These are phyloP conservation scores for Ceratocystis diversiconidia DNA, from an alignment of 2,329 filamentous ascomycete genomes.

Conservation along the genomic window DNA sequence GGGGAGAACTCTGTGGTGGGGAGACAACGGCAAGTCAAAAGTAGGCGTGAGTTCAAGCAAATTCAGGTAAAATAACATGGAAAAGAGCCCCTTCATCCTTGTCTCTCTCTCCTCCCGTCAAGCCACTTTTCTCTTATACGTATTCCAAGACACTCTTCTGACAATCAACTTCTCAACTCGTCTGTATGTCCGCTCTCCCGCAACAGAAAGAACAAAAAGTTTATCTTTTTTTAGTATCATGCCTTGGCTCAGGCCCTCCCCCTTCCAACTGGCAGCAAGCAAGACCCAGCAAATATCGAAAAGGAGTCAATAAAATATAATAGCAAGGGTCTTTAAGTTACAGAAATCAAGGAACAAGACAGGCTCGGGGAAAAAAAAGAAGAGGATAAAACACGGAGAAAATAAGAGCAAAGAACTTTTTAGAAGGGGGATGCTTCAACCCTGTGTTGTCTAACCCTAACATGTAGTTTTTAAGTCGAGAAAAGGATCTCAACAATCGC, in stretches of 20 bases:
- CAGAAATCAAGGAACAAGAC: neutral
- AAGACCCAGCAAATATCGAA: neutral
- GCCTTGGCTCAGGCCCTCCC: neutral
- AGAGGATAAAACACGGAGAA: constrained; percentile 1
- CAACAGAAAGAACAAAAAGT: neutral
- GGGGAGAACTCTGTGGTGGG: neutral
- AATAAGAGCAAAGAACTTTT: neutral
- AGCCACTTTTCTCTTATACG: neutral
- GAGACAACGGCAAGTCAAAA: neutral
- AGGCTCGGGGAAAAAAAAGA: neutral
- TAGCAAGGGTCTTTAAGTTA: constrained; percentile 1
- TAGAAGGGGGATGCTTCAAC: no score
- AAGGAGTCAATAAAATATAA: neutral
- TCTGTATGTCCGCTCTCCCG: neutral
- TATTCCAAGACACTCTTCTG: constrained; percentile 2
- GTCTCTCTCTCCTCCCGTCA: neutral
- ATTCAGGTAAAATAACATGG: neutral
- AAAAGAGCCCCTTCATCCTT: neutral
- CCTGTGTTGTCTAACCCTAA: neutral
- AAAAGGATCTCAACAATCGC: neutral
- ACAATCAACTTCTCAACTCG: constrained; percentile 4
- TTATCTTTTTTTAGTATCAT: constrained; percentile 4
- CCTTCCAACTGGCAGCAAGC: neutral
- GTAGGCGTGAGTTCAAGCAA: neutral
- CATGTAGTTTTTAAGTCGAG: no score